Evolutionary conservation across 2,329 filamentous ascomycete species (phyloP), one percentile per base, ranked within the genome.

Genomic region (Rosellinia necatrix): DNA sequence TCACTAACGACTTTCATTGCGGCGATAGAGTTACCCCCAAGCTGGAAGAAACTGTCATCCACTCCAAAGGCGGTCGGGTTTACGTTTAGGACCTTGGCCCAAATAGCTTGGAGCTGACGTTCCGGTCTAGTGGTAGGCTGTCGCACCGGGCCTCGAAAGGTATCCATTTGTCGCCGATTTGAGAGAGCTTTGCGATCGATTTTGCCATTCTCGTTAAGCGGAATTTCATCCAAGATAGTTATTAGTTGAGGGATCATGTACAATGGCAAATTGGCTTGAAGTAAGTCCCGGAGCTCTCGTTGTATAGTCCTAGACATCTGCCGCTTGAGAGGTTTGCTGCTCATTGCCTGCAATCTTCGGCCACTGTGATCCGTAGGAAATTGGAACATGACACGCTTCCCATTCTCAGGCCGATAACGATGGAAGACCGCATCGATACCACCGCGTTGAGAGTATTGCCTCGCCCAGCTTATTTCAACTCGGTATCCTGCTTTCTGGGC

Each of bases 1-100:
- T 43, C 49, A 38, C 49, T 54, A 22, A 54, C 52, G 44, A 54
- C 49, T 38, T 17, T 54, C 10, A 55, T 55, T 25, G 52, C 52
- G 22, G 40, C 12, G 32, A 55, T 55, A 6, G 52, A 55, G 17
- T 49, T n/a, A 17, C 52, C 52, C 22, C 52, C 52, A 1, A 55
- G 38, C 38, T 49, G 44, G 27, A 55, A 49, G 40, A 55, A 55
- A 25, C 17, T 51, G n/a, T n/a, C n/a, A n/a, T n/a, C n/a, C n/a
- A n/a, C n/a, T n/a, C n/a, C n/a, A n/a, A n/a, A n/a, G n/a, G n/a
- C n/a, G n/a, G n/a, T n/a, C n/a, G n/a, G n/a, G n/a, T n/a, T n/a
- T n/a, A n/a, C n/a, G n/a, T n/a, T n/a, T n/a, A n/a, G n/a, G n/a
- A n/a, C n/a, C n/a, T n/a, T n/a, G n/a, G n/a, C n/a, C n/a, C n/a